Evolutionary conservation across 2,329 filamentous ascomycete species (phyloP), one percentile per base, ranked within the genome.

Genomic region (Blumeria hordei): DNA sequence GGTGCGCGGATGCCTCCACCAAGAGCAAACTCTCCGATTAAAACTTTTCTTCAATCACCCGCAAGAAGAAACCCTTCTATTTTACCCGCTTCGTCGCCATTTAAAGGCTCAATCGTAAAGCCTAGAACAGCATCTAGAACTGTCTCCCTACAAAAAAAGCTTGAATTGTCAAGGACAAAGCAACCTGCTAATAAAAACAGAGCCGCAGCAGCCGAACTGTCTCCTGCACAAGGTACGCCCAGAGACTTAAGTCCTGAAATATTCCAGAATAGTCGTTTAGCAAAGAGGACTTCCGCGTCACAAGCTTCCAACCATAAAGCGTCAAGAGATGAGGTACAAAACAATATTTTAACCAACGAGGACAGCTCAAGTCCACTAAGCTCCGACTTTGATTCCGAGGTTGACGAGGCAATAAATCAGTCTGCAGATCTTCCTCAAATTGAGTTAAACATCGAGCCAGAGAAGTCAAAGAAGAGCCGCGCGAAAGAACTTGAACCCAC

Each of bases 301-400:
- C 53, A 55, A 45, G 57, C 41, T 52, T 49, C 6, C n/a, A 53
- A 54, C 47, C 32, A 28, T 21, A 41, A 39, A 53, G 47, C 51
- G 9, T 65, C 67, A 11, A 61, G 64, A 43, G 55, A 51, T 10
- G 61, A 66, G 60, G 64, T 73, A 60, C 73, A 74, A n/a, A 56
- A 60, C 14, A 44, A 76, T 77, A 73, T 73, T 75, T 28, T 70
- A 76, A 55, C 74, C 68, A 55, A 59, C n/a, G 56, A 50, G 33
- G 62, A 62, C 18, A 58, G 62, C 36, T 60, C 59, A 10, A 56
- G 59, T 44, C 60, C 63, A 51, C 54, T 61, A 54, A 57, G 62
- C 5, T 56, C 58, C 51, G 58, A 56, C 51, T 55, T 51, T 32
- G 61, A 60, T 8, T 66, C 67, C 37, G 65, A 66, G 14, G 55